Base-by-base conservation (phyloP, 2,329 filamentous ascomycete species). In the Teratosphaeria viscida region DNA sequence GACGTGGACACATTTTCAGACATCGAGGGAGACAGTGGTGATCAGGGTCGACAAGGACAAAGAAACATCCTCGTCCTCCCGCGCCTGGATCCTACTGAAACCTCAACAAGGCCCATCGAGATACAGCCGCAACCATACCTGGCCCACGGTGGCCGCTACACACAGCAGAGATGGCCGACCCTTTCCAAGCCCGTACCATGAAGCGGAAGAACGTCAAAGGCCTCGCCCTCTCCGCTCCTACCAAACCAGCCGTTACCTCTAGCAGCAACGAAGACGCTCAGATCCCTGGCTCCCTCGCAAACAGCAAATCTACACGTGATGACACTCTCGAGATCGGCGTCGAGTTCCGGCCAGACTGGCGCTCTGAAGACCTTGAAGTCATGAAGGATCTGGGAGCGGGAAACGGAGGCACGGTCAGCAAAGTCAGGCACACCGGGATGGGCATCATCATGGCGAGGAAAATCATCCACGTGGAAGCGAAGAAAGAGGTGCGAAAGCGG, bases 201-300 rank as follows among this genome's bases (percentile, higher is more conserved):
- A 97, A 96, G 86, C 88, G 92, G 81, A 96, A 97, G 84, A 99
- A 99, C 74, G 88, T 95, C 76, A 97, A 97, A 79, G 92, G 92
- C 43, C 86, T 99, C 56, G 92, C 91, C 66, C 81, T 99, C 72
- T 92, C 85, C 70, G 86, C 89, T 56, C 85, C 88, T 56, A 85
- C 88, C 27, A 87, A 90, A 52, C 90, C 90, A 64, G 70, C 79
- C 63, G 79, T 84, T 56, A 84, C 86, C 58, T 86, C 89, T 34
- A 87, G 89, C 54, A 87, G 89, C 53, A 88, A 90, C 68, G 86
- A 85, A 61, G 89, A 87, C 70, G 73, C 80, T 54, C 84, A 85
- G 69, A 76, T 82, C 58, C 81, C 84, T 8, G 84, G 83, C 32
- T 79, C 82, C 61, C 67, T 80, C 59, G 82, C 79, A 27, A 84